Evolutionary conservation across 192 early-diverging fungal genomes (phyloP), one percentile per base, ranked within the genome.

Genomic region (Podila minutissima): DNA sequence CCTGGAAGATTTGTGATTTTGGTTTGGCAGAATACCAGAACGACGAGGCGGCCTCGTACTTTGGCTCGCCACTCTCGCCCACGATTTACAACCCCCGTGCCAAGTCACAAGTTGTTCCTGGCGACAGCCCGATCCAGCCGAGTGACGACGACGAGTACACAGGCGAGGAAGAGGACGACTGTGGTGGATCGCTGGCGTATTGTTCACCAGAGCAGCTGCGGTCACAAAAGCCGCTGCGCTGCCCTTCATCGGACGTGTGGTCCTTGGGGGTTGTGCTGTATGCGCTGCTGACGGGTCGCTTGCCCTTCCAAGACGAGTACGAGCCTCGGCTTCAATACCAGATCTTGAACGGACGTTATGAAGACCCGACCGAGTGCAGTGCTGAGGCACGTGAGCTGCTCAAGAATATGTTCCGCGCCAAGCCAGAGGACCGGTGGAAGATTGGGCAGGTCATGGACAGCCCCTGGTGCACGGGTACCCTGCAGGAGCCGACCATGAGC

Each of bases 1-100:
- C 82, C 15, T 85, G 93, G 72, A 97, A 97, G 83, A 81, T 99
- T 20, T 93, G 92, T 50, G 97, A 99, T 72, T 99, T 99, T 86
- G 96, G 96, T 11, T 75, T 96, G 15, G 86, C 93, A 4, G 89
- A 91, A 50, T 88, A 85, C 64, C 86, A 87, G 64, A 81, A 85
- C 33, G 74, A 75, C n/a, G 74, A 62, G 5, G 62, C 55, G 72
- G 83, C 74, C 64, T 69, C 9, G 69, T 85, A 64, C 58, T 87
- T 82, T 85, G 83, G 74, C 49, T 11, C 46, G 10, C 35, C 19
- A 55, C 0, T 55, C 2, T 55, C 53, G 6, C 53, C 53, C 8
- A 55, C 53, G 41, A 46, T 46, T 46, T 46, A 46, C 41, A 46
- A 46, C 13, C 41, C 41, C 1, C 41, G 41, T 3, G 41, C 41